These are phyloP conservation scores for Coelastrella sp. DNA, from an alignment of 139 green algal genomes.

Conservation along the genomic window DNA sequence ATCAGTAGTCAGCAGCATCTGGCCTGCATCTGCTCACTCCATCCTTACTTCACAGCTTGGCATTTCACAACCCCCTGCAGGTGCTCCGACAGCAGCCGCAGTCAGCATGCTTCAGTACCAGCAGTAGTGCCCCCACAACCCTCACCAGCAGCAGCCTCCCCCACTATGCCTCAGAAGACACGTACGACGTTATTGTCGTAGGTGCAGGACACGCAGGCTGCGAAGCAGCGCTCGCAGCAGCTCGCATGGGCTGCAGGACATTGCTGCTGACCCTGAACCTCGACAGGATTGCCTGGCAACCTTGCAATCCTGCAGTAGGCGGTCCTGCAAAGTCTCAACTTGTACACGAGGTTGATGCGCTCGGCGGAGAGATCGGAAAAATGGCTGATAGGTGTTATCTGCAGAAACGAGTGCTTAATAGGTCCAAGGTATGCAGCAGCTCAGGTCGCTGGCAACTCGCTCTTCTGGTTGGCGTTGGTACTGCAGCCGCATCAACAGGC, in stretches of 20 bases:
- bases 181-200: constrained; percentile 97
- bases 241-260: constrained; percentile 87
- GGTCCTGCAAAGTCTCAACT: constrained; percentile 96
- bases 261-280: constrained; percentile 97
- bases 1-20: no score
- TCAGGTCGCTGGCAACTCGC: background rate
- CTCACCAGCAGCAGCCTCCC: background rate
- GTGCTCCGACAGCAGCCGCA: no score
- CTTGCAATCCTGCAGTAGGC: constrained; percentile 92
- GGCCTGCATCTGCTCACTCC: no score
- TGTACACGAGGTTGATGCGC: constrained; percentile 96
- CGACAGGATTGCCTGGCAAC: constrained; percentile 98
- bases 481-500: background rate
- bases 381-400: constrained; percentile 95
- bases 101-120: background rate
- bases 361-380: constrained; percentile 96
- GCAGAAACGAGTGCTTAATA: constrained; percentile 97
- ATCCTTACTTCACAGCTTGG: no score
- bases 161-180: constrained; percentile 71
- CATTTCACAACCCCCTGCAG: background rate
- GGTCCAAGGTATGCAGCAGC: constrained; percentile 77
- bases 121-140: background rate
- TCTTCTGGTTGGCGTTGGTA: no score
- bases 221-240: constrained; percentile 95
- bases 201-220: constrained; percentile 96